Base-by-base conservation (phyloP, 2,329 filamentous ascomycete species). In the Graphilbum sp. region DNA sequence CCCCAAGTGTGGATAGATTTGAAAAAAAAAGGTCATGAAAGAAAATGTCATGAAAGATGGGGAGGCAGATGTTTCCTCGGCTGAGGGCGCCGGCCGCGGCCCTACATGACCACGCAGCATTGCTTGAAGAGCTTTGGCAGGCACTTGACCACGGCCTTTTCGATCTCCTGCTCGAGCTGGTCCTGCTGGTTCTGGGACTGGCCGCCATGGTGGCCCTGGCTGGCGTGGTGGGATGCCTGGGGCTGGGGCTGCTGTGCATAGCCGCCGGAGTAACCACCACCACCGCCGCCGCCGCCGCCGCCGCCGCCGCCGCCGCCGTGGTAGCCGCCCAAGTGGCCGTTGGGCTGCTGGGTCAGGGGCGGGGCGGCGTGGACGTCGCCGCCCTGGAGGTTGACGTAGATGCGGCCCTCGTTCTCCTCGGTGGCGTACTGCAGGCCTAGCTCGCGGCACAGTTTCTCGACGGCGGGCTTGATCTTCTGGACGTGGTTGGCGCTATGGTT, bases 381-480 rank as follows among this genome's bases (percentile, higher is more conserved):
- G 39, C 86, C 85, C 47, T 79, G 74, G 45, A 96, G 64, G 53
- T 95, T 81, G 44, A 96, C 74, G 53, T 84, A 94, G 32, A 98
- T 87, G 15, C 86, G 65, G 1, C 90, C 90, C 9, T 79, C 80
- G 49, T 98, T 96, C 35, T 81, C 78, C 62, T 96, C 90, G 2
- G 85, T 92, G 40, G 69, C 61, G 58, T 81, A 95, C 50, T 86
- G 71, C 39, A 98, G 64, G 0, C 87, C 84, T 33, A 93, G 60
- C 54, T 95, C 80, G 35, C 65, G 70, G 58, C 88, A 94, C 35
- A 96, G 66, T 54, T 82, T 69, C 61, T 96, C 87, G 32, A 96
- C 85, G 43, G 82, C 71, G n/a, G 90, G 90, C 62, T 93, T 95
- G 58, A 98, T 77, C 66, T 90, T 95, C 58, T 94, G 85, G 19